Evolutionary conservation across 345 rosid species (phyloP), one percentile per base, ranked within the genome.

Genomic region (Eucalyptus leucophloia): DNA sequence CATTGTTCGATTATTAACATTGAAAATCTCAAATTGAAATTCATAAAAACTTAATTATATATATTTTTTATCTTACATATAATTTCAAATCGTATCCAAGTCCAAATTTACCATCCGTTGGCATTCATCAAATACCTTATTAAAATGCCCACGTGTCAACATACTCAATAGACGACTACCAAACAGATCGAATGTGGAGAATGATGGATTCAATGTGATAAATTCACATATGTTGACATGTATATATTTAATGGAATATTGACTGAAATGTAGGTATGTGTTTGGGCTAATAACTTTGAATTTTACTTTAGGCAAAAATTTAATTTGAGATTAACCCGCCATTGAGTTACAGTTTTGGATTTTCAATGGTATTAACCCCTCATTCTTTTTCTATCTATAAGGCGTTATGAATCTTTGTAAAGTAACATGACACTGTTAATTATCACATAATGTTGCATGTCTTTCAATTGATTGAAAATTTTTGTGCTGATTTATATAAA

Each of bases 111-210:
- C 4, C 6, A 17, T 8, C 21, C 2, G 0, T 8, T 17, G 37
- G 8, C 42, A 32, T 69, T 69, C 80, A 17, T 32, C 77, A 12
- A 67, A 32, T 0, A 69, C 5, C 42, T 16, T 32, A 17, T 67
- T 67, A 32, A 16, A 67, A 67, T 3, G 23, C 0, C 10, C 42
- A 17, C 7, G 0, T 32, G 42, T 69, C 7, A 40, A 34, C 82
- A 72, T 12, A 37, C 26, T 19, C 2, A 10, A 72, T 12, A 19
- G 14, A 19, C 0, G 3, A 37, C 26, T 5, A 37, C 45, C 7
- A 5, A 1, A 37, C 0, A 0, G 2, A 77, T 77, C 2, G 1
- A 4, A 30, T 0, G 1, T n/a, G 77, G 9, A 65, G 19, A 65
- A 30, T 65, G 37, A 65, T 7, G 2, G 5, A 9, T 77, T 19